Evolutionary conservation across 2,329 filamentous ascomycete genomes (phyloP), one percentile per base, ranked within the genome.

Genomic region (Alternaria arborescens): DNA sequence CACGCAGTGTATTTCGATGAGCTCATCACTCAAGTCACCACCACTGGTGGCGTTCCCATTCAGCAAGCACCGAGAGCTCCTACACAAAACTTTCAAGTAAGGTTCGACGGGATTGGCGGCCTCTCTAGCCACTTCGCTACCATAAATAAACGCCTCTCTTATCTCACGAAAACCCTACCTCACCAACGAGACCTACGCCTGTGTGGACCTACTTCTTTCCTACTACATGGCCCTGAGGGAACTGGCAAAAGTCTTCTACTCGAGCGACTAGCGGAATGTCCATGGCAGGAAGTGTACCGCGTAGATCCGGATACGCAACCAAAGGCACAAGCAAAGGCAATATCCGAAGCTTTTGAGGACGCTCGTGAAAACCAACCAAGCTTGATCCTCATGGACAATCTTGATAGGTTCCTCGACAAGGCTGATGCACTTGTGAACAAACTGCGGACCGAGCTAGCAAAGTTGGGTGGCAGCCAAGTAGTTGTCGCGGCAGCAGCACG

Each of bases 211-310:
- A 74, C 86, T 53, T 88, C 88, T 0, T 85, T 95, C 36, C 84
- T 95, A 24, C 82, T 97, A 5, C 89, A 96, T 74, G 94, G 94
- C 14, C 89, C 91, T 18, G 87, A 88, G 63, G 94, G 94, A 11
- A 96, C 92, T 0, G 94, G 94, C 24, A 97, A 97, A 80, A 90
- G 88, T 0, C 84, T 91, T 65, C 82, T 97, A 0, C 81, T 97
- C 1, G 78, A 89, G 16, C 86, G 87, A 32, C 83, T 97, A 20
- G 86, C 88, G 8, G 64, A 77, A 32, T 84, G 82, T 7, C 87
- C 88, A 0, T 97, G 93, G 91, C 87, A 87, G 22, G 87, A 86
- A 41, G 87, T 93, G 1, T 85, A 91, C 66, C 85, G 82, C 55
- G 81, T 94, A 55, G 82, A 85, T 55, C 80, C 82, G 7, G 80